phyloP scores from a whole-genome alignment of 805 yeast genomes.

The Wickerhamiella cacticola region DNA sequence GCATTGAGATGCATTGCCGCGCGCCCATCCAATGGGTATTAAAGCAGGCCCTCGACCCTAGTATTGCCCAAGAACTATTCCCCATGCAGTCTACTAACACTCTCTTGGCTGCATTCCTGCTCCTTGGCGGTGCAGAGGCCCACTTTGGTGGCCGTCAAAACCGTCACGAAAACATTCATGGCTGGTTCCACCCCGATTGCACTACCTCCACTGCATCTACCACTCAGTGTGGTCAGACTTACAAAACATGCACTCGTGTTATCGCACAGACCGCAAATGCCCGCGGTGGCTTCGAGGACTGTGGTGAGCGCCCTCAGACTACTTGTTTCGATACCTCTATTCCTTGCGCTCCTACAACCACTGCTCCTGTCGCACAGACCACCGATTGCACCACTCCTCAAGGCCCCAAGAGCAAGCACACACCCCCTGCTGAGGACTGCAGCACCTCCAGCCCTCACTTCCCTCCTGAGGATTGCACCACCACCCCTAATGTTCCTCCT shows the following conservation, averaged over 20 bases:
- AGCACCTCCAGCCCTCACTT: not conserved
- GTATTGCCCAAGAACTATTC: not conserved
- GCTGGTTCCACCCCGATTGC: conserved; percentile 6
- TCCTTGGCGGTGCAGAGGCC: conserved; percentile 3
- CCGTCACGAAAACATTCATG: not conserved
- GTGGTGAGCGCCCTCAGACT: not conserved
- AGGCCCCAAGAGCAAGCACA: not conserved
- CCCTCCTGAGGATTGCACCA: not conserved
- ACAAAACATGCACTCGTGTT: not conserved
- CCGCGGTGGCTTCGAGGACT: not conserved
- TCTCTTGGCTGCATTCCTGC: conserved; percentile 4
- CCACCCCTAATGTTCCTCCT: not conserved
- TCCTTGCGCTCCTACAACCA: conserved; percentile 2
- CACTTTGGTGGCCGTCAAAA: not conserved
- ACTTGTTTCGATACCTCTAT: not conserved
- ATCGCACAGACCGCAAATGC: not conserved
- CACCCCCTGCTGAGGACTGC: not conserved
- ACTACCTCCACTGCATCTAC: not conserved
- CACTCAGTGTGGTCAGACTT: not conserved
- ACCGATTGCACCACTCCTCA: not conserved
- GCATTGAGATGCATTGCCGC: not conserved
- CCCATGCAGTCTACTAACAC: conserved; percentile 1
- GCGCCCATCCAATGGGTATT: not conserved
- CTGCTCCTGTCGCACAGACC: not conserved
- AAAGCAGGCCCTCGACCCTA: no score